Conservation (phyloP, 108 stramenopile species). For the Hondaea fermentalgiana region DNA sequence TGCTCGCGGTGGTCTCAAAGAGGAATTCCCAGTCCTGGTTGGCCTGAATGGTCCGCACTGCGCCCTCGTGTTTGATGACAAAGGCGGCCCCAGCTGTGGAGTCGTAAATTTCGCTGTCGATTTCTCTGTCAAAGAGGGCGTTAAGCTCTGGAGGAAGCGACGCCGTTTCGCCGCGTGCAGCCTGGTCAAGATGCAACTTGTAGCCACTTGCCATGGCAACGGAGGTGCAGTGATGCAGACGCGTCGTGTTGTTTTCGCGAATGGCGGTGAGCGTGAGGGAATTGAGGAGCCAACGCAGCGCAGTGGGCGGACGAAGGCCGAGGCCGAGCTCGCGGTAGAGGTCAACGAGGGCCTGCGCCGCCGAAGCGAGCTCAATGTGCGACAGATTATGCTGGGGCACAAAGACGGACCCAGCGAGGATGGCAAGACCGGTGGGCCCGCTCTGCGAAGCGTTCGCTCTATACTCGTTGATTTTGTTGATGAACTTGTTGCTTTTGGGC, state of each 20-base stretch:
- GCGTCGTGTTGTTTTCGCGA: neutral
- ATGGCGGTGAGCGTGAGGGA: neutral
- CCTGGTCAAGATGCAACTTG: neutral
- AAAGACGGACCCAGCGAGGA: neutral
- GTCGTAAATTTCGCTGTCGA: neutral
- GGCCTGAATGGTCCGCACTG: neutral
- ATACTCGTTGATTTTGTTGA: neutral
- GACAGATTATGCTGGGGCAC: neutral
- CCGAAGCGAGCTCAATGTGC: neutral
- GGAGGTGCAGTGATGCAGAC: neutral
- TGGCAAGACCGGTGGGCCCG: neutral
- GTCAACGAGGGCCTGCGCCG: neutral
- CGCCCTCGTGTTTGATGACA: neutral
- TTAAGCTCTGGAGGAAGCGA: neutral
- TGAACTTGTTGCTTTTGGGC: neutral
- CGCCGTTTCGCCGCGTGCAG: neutral
- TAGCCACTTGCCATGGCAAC: neutral
- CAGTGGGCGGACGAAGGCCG: neutral
- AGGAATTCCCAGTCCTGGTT: neutral
- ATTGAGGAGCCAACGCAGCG: neutral
- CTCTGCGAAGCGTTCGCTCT: neutral
- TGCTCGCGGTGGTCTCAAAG: neutral
- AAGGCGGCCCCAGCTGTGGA: neutral
- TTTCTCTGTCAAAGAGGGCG: neutral
- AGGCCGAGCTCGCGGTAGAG: neutral